phyloP scores from a whole-genome alignment of 257 asterid genomes.

The Thymus quinquecostatus region DNA sequence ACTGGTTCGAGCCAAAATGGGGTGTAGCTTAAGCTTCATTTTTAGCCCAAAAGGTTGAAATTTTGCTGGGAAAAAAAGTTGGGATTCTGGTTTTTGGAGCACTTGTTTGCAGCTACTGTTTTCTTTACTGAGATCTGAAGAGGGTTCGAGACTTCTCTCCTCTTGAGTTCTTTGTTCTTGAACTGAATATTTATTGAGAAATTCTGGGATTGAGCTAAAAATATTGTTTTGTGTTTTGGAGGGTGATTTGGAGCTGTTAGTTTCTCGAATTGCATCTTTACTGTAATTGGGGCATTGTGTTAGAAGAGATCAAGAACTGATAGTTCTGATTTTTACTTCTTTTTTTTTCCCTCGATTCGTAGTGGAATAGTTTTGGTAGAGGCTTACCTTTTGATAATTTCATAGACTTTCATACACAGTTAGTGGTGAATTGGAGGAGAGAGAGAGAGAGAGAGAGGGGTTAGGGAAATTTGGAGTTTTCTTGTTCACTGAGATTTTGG shows the following conservation, averaged over 20 bases:
- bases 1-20: slow-evolving; percentile 16
- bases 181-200: not conserved
- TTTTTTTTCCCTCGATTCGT: slow-evolving; percentile 32
- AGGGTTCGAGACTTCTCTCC: slow-evolving; percentile 9
- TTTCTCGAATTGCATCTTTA: slow-evolving; percentile 29
- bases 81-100: slow-evolving; percentile 25
- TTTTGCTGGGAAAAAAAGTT: not conserved
- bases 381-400: slow-evolving; percentile 15
- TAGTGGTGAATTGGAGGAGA: slow-evolving; percentile 36
- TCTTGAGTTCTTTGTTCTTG: not conserved
- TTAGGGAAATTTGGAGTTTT: not conserved
- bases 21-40: slow-evolving; percentile 18
- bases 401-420: slow-evolving; percentile 16
- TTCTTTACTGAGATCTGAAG: slow-evolving; percentile 44
- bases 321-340: slow-evolving; percentile 41
- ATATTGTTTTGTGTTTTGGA: not conserved
- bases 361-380: slow-evolving; percentile 47
- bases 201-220: slow-evolving; percentile 14
- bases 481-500: slow-evolving; percentile 40
- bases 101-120: slow-evolving; percentile 22
- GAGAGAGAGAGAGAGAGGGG: not conserved
- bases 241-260: slow-evolving; percentile 23
- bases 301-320: slow-evolving; percentile 37
- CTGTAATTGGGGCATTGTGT: slow-evolving; percentile 29
- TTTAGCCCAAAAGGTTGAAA: slow-evolving; percentile 20